Base-by-base conservation (phyloP, 2,329 filamentous ascomycete species). In the Fusarium tricinctum region DNA sequence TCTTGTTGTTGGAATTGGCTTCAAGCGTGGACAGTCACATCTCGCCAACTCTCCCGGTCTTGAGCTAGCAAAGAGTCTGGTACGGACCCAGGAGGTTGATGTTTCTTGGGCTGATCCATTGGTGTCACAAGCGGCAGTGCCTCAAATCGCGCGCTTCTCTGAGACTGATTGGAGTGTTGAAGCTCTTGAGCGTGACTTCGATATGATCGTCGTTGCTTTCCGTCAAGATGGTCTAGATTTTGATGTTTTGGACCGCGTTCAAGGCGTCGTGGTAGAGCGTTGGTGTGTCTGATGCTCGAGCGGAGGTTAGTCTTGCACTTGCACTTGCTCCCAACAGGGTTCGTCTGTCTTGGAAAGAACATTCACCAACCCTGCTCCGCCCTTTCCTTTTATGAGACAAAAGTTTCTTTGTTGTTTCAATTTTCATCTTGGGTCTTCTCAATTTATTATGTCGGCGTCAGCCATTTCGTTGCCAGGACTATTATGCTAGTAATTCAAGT, bases 21-120 rank as follows among this genome's bases (percentile, higher is more conserved):
- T 86, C 76, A 86, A 86, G 71, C 72, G 77, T 8, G 84, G 84
- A 5, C 83, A 86, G 66, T 79, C 81, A 0, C 79, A 81, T 46
- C 72, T 85, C 4, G 80, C 78, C 58, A 83, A 84, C 67, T 85
- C 83, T 0, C 84, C 84, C 0, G 82, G 82, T 2, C 73, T 84
- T 4, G 80, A 80, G 50, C 70, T 84, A 8, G 78, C 80, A 30
- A 79, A 77, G 57, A 78, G 70, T 40, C 73, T 83, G 3, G 68
- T 77, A 2, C 46, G 78, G 35, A 78, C 78, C 3, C 66, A 77
- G 45, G 75, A 79, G 54, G 78, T 81, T 14, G 73, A 83, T n/a
- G 79, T 85, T 32, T 65, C 72, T 46, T 85, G 81, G 77, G 78
- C 76, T 6, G 83, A 85, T 64, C 78, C 82, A 3, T 64, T 83